Conservation (phyloP, 2,329 filamentous ascomycete species). For the Elsinoe perseae region DNA sequence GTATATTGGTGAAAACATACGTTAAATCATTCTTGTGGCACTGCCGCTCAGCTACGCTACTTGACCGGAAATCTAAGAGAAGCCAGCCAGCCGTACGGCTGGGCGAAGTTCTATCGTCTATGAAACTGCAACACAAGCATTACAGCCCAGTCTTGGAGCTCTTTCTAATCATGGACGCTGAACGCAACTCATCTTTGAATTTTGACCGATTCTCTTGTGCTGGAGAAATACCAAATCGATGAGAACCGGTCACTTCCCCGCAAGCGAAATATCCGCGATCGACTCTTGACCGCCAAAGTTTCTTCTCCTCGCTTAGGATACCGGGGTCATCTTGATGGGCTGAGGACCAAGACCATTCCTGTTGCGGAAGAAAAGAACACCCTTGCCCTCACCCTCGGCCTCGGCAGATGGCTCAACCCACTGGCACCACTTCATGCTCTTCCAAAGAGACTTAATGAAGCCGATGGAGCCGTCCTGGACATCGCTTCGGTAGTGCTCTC, state of each 20-base stretch:
- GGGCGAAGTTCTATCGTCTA: slow-evolving; percentile 1
- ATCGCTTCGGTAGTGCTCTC: slow-evolving; percentile 84
- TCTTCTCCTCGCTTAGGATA: slow-evolving; percentile 8
- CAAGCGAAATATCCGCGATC: neutral
- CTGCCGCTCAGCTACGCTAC: neutral
- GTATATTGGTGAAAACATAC: neutral
- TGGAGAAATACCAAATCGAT: neutral
- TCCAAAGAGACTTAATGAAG: slow-evolving; percentile 79
- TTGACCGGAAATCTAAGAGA: neutral
- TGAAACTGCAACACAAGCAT: slow-evolving; percentile 5
- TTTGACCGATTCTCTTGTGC: too few species aligned
- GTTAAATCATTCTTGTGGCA: neutral
- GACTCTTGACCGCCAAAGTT: slow-evolving; percentile 5
- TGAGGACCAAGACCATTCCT: slow-evolving; percentile 71
- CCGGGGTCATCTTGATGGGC: slow-evolving; percentile 34
- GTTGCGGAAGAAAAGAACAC: slow-evolving; percentile 93
- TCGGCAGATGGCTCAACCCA: slow-evolving; percentile 91
- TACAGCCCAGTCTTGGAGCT: neutral
- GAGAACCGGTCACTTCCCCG: neutral
- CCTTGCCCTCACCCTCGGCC: slow-evolving; percentile 70
- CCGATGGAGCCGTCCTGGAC: slow-evolving; percentile 67
- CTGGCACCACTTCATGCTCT: slow-evolving; percentile 77
- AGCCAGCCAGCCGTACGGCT: neutral
- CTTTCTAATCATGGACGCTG: slow-evolving; percentile 3
- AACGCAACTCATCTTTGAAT: neutral